Evolutionary conservation across 2,329 filamentous ascomycete genomes (phyloP), one percentile per base, ranked within the genome.

Genomic region (Blastomyces parvus): DNA sequence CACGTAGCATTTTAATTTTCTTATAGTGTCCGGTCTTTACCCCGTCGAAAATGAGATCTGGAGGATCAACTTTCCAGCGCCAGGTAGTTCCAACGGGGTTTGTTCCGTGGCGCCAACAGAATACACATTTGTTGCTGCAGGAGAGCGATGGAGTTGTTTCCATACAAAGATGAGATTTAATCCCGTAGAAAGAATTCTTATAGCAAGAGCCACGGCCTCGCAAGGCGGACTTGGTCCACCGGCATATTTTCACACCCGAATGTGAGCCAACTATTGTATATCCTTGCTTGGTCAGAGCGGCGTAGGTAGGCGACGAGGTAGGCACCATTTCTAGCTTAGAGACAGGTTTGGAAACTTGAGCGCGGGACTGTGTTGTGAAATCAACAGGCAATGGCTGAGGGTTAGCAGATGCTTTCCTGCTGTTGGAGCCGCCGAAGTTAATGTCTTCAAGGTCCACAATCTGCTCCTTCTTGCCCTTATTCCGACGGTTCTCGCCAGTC

Each of bases 41-140:
- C 59, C 93, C 93, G 46, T 88, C 80, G 72, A 97, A 96, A 69
- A 97, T 96, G 70, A 91, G 76, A 30, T 96, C 88, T 0, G 93
- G 92, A 0, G 90, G 88, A 72, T 97, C 94, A 38, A 97, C 90
- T 60, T 92, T 86, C 93, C 93, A 99, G 65, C 93, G 87, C 93
- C 94, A 97, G 4, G 89, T 96, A 2, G 94, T 97, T 58, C 92
- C 92, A 0, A 97, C 94, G 0, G 93, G 93, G 74, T 97, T 99
- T 0, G 94, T 97, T 61, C 93, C 94, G 73, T 97, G 94, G 7
- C 94, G 87, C 94, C 93, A 99, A 82, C 93, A 99, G 76, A 97
- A 99, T 68, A 99, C 91, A 75, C 94, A 97, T 76, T 99, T 97
- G 80, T 97, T 97, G 66, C 89, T 94, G 81, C 93, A 99, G 11